phyloP scores from a whole-genome alignment of 768 basidiomycete genomes.

The Erythrobasidium yunnanense region DNA sequence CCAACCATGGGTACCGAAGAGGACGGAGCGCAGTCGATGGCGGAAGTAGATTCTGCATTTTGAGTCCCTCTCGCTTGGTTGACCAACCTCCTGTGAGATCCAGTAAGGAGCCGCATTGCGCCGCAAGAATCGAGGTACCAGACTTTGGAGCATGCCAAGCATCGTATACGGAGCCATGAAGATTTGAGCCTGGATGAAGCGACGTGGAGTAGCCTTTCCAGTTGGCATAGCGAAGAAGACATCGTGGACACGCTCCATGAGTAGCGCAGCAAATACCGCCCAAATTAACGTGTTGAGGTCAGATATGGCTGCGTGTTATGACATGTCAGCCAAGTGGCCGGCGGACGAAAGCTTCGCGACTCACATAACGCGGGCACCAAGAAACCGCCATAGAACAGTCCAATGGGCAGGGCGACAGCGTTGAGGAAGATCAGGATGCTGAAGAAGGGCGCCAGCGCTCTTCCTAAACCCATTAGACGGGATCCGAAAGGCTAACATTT shows the following conservation, averaged over 20 bases:
- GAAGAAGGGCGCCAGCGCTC: constrained; percentile 21
- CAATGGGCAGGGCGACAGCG: constrained; percentile 13
- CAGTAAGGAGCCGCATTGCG: background rate
- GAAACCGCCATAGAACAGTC: constrained; percentile 18
- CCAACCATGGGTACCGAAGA: background rate
- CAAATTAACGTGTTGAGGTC: constrained; percentile 21
- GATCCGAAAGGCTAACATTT: constrained; percentile 13
- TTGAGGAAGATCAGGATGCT: constrained; percentile 19
- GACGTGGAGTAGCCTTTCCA: constrained; percentile 6
- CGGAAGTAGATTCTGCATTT: constrained; percentile 7
- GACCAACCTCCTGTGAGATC: background rate
- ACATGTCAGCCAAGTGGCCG: background rate
- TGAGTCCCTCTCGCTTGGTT: background rate
- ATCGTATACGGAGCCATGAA: constrained; percentile 28
- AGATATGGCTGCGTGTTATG: background rate
- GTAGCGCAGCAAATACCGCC: background rate
- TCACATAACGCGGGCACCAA: constrained; percentile 20
- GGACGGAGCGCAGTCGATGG: constrained; percentile 1
- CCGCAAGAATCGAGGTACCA: constrained; percentile 14
- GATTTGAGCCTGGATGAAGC: constrained; percentile 9
- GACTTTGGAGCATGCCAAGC: constrained; percentile 6
- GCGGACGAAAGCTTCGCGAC: background rate
- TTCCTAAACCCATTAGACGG: background rate
- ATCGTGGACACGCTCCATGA: constrained; percentile 23
- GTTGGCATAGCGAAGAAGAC: constrained; percentile 15